phyloP scores from a whole-genome alignment of 2,329 filamentous ascomycete genomes.

The Nakataea oryzae region DNA sequence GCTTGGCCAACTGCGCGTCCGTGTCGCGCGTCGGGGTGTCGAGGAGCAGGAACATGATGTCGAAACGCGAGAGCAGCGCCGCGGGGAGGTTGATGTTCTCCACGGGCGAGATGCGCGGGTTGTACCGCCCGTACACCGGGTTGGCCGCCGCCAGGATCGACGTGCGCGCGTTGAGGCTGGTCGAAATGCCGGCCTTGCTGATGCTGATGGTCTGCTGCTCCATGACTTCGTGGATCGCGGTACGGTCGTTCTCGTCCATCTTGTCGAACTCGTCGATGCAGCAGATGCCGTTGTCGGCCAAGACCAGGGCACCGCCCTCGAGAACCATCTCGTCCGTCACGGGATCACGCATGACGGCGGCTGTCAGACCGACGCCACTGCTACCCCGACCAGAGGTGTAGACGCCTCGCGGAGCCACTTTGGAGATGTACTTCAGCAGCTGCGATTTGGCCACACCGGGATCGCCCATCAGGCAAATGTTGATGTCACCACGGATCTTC shows the following conservation, averaged over 20 bases:
- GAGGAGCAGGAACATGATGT: slow-evolving; percentile 91
- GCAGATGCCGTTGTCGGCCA: slow-evolving; percentile 77
- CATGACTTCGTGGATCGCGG: slow-evolving; percentile 82
- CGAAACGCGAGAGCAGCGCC: slow-evolving; percentile 91
- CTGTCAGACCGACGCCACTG: slow-evolving; percentile 73
- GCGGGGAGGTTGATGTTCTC: slow-evolving; percentile 99
- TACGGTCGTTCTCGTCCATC: slow-evolving; percentile 77
- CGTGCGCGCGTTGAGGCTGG: slow-evolving; percentile 86
- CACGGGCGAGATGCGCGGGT: slow-evolving; percentile 90
- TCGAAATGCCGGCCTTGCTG: slow-evolving; percentile 61
- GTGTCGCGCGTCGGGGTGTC: slow-evolving; percentile 84
- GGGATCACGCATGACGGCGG: slow-evolving; percentile 74
- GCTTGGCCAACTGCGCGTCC: slow-evolving; percentile 87
- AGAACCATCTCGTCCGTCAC: slow-evolving; percentile 80
- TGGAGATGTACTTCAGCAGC: slow-evolving; percentile 94
- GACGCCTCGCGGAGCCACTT: slow-evolving; percentile 87
- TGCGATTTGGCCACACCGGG: slow-evolving; percentile 99
- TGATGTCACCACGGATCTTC: slow-evolving; percentile 98
- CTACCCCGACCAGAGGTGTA: slow-evolving; percentile 75
- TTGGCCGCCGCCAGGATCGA: slow-evolving; percentile 95
- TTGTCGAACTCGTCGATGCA: slow-evolving; percentile 85
- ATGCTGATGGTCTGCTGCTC: slow-evolving; percentile 82
- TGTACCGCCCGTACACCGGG: slow-evolving; percentile 95
- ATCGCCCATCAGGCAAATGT: slow-evolving; percentile 97
- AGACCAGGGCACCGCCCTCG: slow-evolving; percentile 68